Percentiles rank a stretch among this genome's conserved stretches.
Conservation (phyloP, 768 basidiomycete genomes). For the Lyophyllum shimeji region DNA sequence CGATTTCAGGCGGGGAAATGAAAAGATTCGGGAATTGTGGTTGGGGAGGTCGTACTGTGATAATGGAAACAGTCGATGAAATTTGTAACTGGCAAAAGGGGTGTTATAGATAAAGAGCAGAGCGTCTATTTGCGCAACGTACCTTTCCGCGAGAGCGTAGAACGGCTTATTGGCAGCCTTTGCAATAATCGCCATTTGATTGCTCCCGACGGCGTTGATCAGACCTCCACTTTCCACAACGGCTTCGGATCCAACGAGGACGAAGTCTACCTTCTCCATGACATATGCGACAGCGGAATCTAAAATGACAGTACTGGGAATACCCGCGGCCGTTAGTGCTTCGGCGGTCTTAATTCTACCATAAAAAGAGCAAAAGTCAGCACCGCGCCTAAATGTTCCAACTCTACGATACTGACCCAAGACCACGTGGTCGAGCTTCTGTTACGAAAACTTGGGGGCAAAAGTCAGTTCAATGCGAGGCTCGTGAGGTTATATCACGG, state of each 20-base stretch:
- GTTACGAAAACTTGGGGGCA: conserved; percentile 81
- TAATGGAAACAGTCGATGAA: conserved; percentile 92
- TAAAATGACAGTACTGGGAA: conserved; percentile 92
- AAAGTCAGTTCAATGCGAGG: conserved; percentile 13
- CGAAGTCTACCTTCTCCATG: conserved; percentile 95
- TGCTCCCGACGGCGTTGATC: conserved; percentile 91
- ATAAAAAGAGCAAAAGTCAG: conserved; percentile 15
- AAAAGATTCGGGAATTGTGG: conserved; percentile 71
- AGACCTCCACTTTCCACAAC: conserved; percentile 96
- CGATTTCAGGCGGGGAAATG: conserved; percentile 52
- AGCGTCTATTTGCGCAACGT: conserved; percentile 14
- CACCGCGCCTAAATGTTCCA: conserved; percentile 11
- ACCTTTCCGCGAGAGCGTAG: conserved; percentile 94
- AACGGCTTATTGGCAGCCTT: conserved; percentile 94
- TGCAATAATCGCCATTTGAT: conserved; percentile 95
- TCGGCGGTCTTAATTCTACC: conserved; percentile 88
- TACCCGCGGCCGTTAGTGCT: conserved; percentile 81
- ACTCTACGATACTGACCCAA: conserved; percentile 60
- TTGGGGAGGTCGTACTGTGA: conserved; percentile 89
- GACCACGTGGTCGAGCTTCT: conserved; percentile 87
- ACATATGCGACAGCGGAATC: conserved; percentile 97
- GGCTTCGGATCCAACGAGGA: conserved; percentile 95
- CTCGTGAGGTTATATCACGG: conserved; percentile 17
- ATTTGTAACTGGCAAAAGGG: conserved; percentile 79
- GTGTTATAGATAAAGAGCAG: conserved; percentile 23